Conservation (phyloP, 2,329 filamentous ascomycete species). For the Myriosclerotinia curreyana region DNA sequence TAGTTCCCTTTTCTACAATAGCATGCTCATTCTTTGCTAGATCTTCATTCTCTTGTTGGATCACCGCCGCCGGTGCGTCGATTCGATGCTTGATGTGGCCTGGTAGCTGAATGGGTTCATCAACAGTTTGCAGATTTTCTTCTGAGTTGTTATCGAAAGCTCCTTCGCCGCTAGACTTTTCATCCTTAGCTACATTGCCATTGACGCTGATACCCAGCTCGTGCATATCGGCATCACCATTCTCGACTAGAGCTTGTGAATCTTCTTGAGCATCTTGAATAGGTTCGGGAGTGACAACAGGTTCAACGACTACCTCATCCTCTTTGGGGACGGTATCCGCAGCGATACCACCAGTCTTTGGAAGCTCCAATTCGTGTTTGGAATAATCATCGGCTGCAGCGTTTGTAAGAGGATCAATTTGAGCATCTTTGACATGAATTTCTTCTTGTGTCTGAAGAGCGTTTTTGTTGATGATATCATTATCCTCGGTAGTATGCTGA, state of each 20-base stretch:
- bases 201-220: not conserved
- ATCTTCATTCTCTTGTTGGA: not conserved
- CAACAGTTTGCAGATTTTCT: not conserved
- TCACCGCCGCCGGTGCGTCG: not conserved
- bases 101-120: not conserved
- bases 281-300: not conserved
- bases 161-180: not conserved
- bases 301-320: not conserved
- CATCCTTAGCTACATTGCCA: not conserved
- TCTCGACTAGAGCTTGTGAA: too few species aligned
- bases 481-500: not conserved
- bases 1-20: not conserved
- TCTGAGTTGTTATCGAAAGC: not conserved
- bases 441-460: not conserved
- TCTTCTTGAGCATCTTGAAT: not conserved
- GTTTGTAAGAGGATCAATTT: not conserved
- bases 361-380: not conserved
- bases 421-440: constrained; percentile 1
- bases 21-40: not conserved
- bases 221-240: not conserved
- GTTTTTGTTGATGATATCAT: not conserved
- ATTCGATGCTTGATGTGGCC: constrained; percentile 1
- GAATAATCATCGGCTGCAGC: not conserved
- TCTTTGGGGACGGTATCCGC: not conserved
- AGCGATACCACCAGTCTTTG: not conserved